Conservation (phyloP, 352 stramenopile species). For the Phytophthora sansomeana region DNA sequence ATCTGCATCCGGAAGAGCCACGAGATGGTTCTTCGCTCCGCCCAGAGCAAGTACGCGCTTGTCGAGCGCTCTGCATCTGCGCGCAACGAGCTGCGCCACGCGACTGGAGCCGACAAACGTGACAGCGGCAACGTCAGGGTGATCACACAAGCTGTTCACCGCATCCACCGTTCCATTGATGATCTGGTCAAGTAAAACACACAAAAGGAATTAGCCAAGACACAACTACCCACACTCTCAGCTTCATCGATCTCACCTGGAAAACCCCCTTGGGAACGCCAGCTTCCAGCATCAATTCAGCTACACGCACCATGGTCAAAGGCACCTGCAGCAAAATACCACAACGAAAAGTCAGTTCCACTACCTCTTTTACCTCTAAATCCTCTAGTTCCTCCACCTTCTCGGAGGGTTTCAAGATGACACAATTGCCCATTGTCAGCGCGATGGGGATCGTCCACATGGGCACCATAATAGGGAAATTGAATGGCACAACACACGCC, state of each 20-base stretch:
- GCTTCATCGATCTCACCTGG: conserved; percentile 59
- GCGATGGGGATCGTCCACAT: conserved; percentile 99
- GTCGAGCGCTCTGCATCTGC: conserved; percentile 88
- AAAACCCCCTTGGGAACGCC: conserved; percentile 96
- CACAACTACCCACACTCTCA: too few relatives aligned
- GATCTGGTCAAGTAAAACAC: conserved; percentile 65
- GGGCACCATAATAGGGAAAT: conserved; percentile 98
- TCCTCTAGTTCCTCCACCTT: conserved; percentile 93
- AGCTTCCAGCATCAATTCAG: conserved; percentile 90
- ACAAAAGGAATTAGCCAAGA: too few relatives aligned
- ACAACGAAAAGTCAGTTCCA: too few relatives aligned
- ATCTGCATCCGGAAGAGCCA: conserved; percentile 95
- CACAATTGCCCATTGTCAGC: conserved; percentile 95
- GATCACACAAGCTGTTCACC: conserved; percentile 94
- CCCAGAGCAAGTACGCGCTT: conserved; percentile 97
- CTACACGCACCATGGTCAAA: conserved; percentile 92
- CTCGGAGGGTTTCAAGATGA: conserved; percentile 98
- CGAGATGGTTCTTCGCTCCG: conserved; percentile 98
- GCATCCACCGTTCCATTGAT: conserved; percentile 93
- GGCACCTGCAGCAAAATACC: conserved; percentile 87
- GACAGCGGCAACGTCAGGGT: conserved; percentile 86
- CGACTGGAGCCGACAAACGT: conserved; percentile 97
- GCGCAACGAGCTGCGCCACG: conserved; percentile 94
- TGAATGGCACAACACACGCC: conserved; percentile 96
- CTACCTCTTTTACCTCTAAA: neutral